These are phyloP conservation scores for Coelastrella sp. DNA, from an alignment of 139 green algal genomes.

Conservation along the genomic window DNA sequence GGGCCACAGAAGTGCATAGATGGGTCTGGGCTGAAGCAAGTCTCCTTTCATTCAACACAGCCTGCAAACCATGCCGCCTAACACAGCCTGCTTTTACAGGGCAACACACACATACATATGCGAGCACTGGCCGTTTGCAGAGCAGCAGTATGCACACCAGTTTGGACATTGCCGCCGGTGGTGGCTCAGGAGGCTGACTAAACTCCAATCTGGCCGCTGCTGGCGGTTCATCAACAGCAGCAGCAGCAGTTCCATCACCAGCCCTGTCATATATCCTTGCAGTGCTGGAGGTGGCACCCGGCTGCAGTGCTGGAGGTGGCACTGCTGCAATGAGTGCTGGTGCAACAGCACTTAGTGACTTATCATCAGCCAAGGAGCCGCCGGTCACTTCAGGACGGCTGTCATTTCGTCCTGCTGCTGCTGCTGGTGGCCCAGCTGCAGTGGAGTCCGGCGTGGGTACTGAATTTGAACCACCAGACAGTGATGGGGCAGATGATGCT, in stretches of 20 bases:
- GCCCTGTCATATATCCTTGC: no score
- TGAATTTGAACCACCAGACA: background rate
- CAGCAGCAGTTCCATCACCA: background rate
- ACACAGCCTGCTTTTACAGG: no score
- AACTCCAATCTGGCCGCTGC: background rate
- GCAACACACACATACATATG: no score
- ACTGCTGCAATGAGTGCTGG: constrained; percentile 8
- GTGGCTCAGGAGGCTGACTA: constrained; percentile 20
- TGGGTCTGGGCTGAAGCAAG: no score
- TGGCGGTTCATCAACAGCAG: background rate
- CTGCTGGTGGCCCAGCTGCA: background rate
- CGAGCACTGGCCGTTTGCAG: no score
- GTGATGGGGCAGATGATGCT: no score
- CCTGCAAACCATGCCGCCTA: no score
- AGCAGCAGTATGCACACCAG: no score
- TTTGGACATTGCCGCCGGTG: background rate
- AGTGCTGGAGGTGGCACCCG: background rate
- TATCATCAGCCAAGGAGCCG: constrained; percentile 9
- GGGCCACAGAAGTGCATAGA: no score
- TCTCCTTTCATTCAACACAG: no score
- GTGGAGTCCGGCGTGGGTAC: background rate
- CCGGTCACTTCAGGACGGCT: background rate
- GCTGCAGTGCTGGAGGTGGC: constrained; percentile 10
- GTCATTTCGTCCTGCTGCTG: background rate
- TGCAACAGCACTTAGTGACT: background rate